Evolutionary conservation across 2,329 filamentous ascomycete species (phyloP).

Genomic region (Stemphylium beticola): DNA sequence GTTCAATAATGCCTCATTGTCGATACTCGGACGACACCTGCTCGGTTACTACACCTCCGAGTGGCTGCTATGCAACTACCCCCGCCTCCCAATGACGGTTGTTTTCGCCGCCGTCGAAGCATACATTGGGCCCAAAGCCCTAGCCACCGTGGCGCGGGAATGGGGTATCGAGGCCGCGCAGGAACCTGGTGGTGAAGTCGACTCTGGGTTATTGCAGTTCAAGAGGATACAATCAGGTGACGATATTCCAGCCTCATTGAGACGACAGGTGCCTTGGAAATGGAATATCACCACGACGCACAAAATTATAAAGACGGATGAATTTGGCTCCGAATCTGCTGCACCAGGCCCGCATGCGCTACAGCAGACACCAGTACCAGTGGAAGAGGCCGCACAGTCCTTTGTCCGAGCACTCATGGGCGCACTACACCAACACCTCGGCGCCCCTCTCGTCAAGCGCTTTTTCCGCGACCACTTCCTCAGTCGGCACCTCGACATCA

Average conservation of each 20-base stretch:
- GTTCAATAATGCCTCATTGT: conserved; percentile 89
- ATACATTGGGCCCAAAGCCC: conserved; percentile 76
- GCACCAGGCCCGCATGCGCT: conserved; percentile 33
- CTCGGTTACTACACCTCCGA: conserved; percentile 90
- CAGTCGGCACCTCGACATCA: conserved; percentile 76
- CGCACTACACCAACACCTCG: conserved; percentile 83
- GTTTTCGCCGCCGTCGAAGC: conserved; percentile 85
- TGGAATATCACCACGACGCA: conserved; percentile 61
- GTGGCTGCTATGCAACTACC: conserved; percentile 85
- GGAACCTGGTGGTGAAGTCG: conserved; percentile 86
- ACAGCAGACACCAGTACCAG: conserved; percentile 38
- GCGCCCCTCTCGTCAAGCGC: conserved; percentile 75
- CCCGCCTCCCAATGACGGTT: conserved; percentile 87
- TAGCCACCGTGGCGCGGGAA: conserved; percentile 75
- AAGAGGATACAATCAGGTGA: conserved; percentile 50
- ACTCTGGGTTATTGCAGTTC: conserved; percentile 89
- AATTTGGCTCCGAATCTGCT: conserved; percentile 73
- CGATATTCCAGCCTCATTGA: conserved; percentile 32
- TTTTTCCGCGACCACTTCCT: conserved; percentile 88
- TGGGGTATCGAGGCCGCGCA: conserved; percentile 94
- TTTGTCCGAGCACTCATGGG: conserved; percentile 87
- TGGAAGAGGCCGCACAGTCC: conserved; percentile 69
- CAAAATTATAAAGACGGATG: conserved; percentile 80
- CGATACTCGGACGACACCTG: conserved; percentile 80
- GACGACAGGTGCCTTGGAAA: conserved; percentile 38